Base-by-base conservation (phyloP, 495 filamentous ascomycete genomes). In the Penicillium canescens region DNA sequence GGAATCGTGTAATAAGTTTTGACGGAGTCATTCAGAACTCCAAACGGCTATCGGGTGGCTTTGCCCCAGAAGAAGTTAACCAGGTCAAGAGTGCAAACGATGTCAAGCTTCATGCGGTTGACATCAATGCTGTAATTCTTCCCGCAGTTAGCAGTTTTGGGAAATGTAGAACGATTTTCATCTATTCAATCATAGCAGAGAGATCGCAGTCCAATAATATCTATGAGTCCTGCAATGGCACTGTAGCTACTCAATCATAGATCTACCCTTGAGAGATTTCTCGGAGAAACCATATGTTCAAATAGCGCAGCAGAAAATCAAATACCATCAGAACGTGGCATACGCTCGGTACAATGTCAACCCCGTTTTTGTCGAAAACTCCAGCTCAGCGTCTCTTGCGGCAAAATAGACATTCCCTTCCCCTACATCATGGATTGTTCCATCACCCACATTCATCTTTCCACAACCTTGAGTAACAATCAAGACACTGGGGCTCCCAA, bases 361-460 rank as follows among this genome's bases (percentile, higher is more conserved):
- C 3, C 71, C 80, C 20, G 62, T 54, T 21, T 72, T 58, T 2
- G 77, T 72, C 45, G 72, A 68, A 50, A 78, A 77, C 16, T 72
- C 61, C 20, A 83, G 52, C 52, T 73, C 62, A 31, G 80, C 71
- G 2, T 80, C 82, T 10, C 74, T 74, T 12, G 81, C 86, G 8
- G 88, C 70, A 66, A 87, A 90, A 59, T 72, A 90, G 7, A 89
- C 80, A 55, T 68, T 78, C 2, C 74, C 88, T 61, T 85, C 79
- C 6, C 72, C 73, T 10, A 88, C 48, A 14, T 83, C 70, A 47
- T 80, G 63, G 24, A 62, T 57, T 63, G 74, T 73, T 2, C 42
- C 18, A 72, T 56, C 41, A 6, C 45, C 77, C 1, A 74, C 79
- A 37, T 60, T 69, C 79, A 90, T 73, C 47, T 44, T 73, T 7